Evolutionary conservation across 768 basidiomycete species (phyloP).

Genomic region (Termitomyces sp.): DNA sequence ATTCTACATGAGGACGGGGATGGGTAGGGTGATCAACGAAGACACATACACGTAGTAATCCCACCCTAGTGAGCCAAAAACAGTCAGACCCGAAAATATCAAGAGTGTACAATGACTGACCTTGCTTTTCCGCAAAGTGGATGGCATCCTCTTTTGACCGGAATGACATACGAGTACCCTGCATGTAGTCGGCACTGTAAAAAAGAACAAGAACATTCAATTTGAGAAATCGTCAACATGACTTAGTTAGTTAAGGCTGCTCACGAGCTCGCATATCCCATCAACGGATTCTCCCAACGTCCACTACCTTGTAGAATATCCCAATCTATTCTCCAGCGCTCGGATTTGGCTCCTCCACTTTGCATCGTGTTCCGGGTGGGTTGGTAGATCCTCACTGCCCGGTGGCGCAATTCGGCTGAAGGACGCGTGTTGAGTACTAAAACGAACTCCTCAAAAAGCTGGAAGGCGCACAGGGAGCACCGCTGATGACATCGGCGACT

Average conservation of each 20-base stretch:
- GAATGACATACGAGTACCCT: constrained; percentile 82
- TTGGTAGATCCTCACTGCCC: constrained; percentile 87
- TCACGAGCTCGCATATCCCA: constrained; percentile 95
- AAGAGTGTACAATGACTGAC: constrained; percentile 27
- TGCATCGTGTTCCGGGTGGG: constrained; percentile 95
- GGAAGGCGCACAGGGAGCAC: constrained; percentile 65
- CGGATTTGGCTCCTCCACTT: constrained; percentile 78
- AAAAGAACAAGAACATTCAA: constrained; percentile 1
- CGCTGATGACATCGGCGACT: constrained; percentile 79
- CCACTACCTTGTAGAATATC: constrained; percentile 86
- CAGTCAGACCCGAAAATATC: constrained; percentile 1
- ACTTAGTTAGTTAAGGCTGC: constrained; percentile 21
- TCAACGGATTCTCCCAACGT: constrained; percentile 96
- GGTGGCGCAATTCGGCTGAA: constrained; percentile 77
- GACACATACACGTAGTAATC: constrained; percentile 79
- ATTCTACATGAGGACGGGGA: background rate
- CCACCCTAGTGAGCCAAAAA: constrained; percentile 57
- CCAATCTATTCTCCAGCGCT: constrained; percentile 93
- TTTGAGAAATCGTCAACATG: background rate
- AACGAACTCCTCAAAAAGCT: background rate
- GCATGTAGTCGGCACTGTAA: constrained; percentile 89
- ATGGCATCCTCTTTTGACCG: constrained; percentile 84
- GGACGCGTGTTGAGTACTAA: background rate
- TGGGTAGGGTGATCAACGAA: background rate
- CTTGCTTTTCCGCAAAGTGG: constrained; percentile 97